Evolutionary conservation across 2,329 filamentous ascomycete genomes (phyloP).

Genomic region (Fusarium odoratissimum): DNA sequence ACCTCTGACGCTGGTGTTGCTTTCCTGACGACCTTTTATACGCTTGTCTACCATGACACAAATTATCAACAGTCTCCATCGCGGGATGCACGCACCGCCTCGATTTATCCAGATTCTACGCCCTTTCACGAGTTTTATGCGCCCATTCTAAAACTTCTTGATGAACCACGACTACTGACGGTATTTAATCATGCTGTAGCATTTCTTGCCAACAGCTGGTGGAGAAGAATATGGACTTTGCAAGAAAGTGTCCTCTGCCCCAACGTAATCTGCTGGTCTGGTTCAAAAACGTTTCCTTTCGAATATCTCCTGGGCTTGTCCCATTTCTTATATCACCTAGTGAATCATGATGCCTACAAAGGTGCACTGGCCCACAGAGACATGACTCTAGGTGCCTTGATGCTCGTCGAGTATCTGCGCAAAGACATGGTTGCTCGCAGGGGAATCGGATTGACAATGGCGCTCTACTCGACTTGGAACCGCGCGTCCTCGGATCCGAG

Average conservation of each 20-base stretch:
- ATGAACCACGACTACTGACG: not conserved
- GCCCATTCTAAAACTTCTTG: not conserved
- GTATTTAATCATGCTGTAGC: not conserved
- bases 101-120: not conserved
- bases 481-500: not conserved
- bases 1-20: not conserved
- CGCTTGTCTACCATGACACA: not conserved
- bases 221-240: constrained; percentile 19
- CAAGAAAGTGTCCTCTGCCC: constrained; percentile 10
- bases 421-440: not conserved
- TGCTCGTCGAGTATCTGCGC: not conserved
- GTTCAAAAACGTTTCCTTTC: not conserved
- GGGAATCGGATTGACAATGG: not conserved
- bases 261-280: constrained; percentile 9
- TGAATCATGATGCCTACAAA: not conserved
- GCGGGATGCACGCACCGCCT: not conserved
- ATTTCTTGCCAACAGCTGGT: constrained; percentile 2
- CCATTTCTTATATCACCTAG: not conserved
- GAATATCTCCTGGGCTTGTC: constrained; percentile 3
- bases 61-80: not conserved
- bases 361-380: not conserved
- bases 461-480: constrained; percentile 12
- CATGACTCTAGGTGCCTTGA: not conserved
- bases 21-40: not conserved
- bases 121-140: constrained; percentile 3